These are phyloP conservation scores for Solanum chaucha DNA, from an alignment of 257 asterid species.

Conservation along the genomic window DNA sequence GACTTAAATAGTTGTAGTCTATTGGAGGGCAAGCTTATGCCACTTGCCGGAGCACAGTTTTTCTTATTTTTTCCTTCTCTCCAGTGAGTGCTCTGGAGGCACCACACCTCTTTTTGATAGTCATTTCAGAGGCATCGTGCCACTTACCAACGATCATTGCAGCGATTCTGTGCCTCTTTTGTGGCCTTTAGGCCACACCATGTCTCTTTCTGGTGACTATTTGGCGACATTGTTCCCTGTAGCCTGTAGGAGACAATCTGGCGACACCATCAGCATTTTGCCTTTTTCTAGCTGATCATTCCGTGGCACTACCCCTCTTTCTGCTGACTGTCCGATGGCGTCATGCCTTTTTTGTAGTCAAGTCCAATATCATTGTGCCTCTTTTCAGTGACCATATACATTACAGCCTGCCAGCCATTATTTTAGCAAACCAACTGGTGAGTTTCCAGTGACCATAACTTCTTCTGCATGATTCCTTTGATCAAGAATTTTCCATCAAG, in stretches of 20 bases:
- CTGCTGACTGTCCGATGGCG: neutral
- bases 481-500: neutral
- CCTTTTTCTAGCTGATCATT: neutral
- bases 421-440: neutral
- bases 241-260: neutral
- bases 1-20: conserved; percentile 8
- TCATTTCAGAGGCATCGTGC: neutral
- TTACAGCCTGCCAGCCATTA: neutral
- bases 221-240: neutral
- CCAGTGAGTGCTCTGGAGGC: neutral
- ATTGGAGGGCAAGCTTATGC: neutral
- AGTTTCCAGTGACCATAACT: neutral
- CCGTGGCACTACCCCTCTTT: neutral
- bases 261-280: neutral
- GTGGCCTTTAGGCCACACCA: neutral
- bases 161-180: neutral
- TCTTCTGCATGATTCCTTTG: neutral
- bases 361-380: neutral
- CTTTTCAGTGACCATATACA: neutral
- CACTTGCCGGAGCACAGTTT: neutral
- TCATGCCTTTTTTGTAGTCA: neutral
- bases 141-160: neutral
- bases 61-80: neutral
- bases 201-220: neutral
- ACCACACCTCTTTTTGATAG: neutral